These are phyloP conservation scores for Fusarium denticulatum DNA, from an alignment of 2,329 filamentous ascomycete species.

Conservation along the genomic window DNA sequence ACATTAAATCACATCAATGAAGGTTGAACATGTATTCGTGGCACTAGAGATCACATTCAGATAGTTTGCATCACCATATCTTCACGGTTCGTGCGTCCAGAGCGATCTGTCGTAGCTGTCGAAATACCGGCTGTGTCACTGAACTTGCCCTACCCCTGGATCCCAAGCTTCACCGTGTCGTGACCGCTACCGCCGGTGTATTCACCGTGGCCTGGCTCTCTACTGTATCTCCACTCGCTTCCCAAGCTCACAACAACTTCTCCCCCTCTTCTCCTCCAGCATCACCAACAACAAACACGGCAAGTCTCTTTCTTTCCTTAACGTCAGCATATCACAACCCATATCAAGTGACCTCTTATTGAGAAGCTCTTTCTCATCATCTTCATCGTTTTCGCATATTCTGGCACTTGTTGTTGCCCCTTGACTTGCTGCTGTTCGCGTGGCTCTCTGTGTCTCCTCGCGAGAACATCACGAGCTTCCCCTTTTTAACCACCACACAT, in stretches of 20 bases:
- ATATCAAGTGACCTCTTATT: neutral
- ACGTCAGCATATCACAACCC: neutral
- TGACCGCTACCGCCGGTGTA: neutral
- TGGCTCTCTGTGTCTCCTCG: neutral
- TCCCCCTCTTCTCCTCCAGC: neutral
- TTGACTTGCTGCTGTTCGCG: neutral
- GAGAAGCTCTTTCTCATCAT: neutral
- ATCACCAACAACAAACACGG: slow-evolving; percentile 2
- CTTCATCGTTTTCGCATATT: neutral
- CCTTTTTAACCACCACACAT: neutral
- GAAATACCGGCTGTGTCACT: neutral
- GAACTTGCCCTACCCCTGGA: neutral
- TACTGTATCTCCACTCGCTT: neutral
- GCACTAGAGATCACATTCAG: neutral
- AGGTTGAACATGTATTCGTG: too few species aligned
- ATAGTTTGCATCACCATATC: neutral
- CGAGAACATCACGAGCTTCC: neutral
- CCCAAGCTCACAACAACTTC: neutral
- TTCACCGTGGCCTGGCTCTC: neutral
- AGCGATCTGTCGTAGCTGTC: neutral
- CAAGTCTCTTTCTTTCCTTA: neutral
- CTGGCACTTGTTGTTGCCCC: neutral
- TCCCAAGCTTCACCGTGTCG: neutral
- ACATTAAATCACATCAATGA: neutral
- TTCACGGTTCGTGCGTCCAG: neutral